phyloP scores from a whole-genome alignment of 2,329 filamentous ascomycete species.

The Stagonosporopsis vannaccii region DNA sequence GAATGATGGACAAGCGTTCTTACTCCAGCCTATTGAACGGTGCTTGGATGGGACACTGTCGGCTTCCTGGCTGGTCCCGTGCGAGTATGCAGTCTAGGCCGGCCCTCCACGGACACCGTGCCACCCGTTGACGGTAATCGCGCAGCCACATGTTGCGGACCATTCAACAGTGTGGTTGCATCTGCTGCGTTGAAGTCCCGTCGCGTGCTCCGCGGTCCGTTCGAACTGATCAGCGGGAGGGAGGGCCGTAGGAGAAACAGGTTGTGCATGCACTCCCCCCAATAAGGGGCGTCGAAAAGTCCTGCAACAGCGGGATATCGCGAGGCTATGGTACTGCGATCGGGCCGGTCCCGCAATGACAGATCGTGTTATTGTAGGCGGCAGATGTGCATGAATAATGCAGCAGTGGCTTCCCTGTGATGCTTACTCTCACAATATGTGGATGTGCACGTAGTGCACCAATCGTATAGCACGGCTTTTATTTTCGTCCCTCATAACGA shows the following conservation, averaged over 20 bases:
- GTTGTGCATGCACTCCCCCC: neutral
- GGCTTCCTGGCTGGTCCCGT: neutral
- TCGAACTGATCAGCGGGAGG: neutral
- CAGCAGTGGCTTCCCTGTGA: neutral
- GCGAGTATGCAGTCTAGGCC: neutral
- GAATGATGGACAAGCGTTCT: neutral
- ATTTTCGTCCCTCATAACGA: neutral
- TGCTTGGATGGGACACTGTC: neutral
- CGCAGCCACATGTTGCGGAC: neutral
- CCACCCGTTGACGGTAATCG: neutral
- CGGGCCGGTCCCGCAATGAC: conserved; percentile 7
- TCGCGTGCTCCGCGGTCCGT: neutral
- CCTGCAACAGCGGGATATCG: neutral
- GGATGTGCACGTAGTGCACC: neutral
- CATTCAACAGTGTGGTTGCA: neutral
- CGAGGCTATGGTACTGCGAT: neutral
- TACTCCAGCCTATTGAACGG: neutral
- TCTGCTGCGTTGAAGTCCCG: neutral
- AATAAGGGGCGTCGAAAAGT: neutral
- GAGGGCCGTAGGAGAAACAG: neutral
- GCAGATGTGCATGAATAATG: neutral
- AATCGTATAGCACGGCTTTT: neutral
- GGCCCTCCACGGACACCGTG: neutral
- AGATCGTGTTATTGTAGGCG: neutral
- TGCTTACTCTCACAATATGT: neutral